These are phyloP conservation scores for Cryptosporidium meleagridis DNA, from an alignment of 169 alveolate genomes.

Conservation along the genomic window DNA sequence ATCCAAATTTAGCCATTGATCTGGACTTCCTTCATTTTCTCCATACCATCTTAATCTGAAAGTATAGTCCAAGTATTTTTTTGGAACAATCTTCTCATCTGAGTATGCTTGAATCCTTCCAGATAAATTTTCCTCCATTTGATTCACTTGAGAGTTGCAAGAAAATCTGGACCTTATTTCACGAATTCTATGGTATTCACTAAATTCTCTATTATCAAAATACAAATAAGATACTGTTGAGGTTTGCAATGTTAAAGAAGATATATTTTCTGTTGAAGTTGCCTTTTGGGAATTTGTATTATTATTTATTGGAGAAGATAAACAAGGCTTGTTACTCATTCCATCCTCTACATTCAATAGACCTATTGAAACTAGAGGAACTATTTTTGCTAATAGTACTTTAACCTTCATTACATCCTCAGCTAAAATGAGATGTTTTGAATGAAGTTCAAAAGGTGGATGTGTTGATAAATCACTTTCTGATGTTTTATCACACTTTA, in stretches of 20 bases:
- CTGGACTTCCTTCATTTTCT: slow-evolving; percentile 73
- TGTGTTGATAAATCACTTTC: not conserved
- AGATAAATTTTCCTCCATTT: not conserved
- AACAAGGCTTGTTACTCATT: not conserved
- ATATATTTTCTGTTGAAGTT: not conserved
- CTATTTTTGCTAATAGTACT: slow-evolving; percentile 19
- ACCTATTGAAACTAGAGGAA: slow-evolving; percentile 61
- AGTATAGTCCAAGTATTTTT: slow-evolving; percentile 21
- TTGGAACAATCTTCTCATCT: slow-evolving; percentile 23
- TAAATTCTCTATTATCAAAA: slow-evolving; percentile 57
- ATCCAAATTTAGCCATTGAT: slow-evolving; percentile 67
- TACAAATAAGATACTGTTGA: slow-evolving; percentile 59
- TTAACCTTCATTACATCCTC: slow-evolving; percentile 72
- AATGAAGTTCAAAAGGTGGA: slow-evolving; percentile 27
- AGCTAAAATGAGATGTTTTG: slow-evolving; percentile 52
- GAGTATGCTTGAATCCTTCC: slow-evolving; percentile 41
- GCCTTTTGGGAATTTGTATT: not conserved
- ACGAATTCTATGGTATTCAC: slow-evolving; percentile 51
- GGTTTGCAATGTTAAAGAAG: slow-evolving; percentile 42
- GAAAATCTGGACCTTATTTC: slow-evolving; percentile 29
- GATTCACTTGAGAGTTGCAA: not conserved
- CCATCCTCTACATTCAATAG: slow-evolving; percentile 13
- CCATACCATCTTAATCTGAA: slow-evolving; percentile 74
- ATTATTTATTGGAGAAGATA: slow-evolving; percentile 28
- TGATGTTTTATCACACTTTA: not conserved